phyloP scores from a whole-genome alignment of 2,329 filamentous ascomycete genomes.

The Diaporthe velutina region DNA sequence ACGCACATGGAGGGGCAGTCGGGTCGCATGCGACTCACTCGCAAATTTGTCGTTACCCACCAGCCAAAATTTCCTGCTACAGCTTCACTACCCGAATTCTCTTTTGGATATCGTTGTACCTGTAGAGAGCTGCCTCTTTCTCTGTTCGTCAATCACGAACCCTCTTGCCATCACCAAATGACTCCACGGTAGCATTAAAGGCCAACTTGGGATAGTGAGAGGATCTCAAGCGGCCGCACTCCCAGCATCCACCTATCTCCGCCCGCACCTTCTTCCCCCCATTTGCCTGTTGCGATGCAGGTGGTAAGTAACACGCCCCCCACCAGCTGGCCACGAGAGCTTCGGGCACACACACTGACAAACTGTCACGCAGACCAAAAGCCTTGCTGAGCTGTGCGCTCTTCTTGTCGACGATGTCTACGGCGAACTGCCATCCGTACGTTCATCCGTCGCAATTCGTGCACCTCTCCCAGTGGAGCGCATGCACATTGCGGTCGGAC shows the following conservation, averaged over 20 bases:
- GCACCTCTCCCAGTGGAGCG: conserved; percentile 37
- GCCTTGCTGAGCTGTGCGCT: conserved; percentile 88
- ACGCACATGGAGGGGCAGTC: conserved; percentile 15
- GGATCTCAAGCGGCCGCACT: conserved; percentile 79
- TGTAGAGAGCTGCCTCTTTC: conserved; percentile 2
- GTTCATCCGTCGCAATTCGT: conserved; percentile 49
- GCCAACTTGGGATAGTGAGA: conserved; percentile 83
- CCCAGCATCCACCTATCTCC: conserved; percentile 47
- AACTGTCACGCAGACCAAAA: conserved; percentile 67
- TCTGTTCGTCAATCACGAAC: conserved; percentile 34
- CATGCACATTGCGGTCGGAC: conserved; percentile 16
- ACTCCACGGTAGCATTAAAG: conserved; percentile 76
- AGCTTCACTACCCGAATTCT: conserved; percentile 13
- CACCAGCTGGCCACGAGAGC: conserved; percentile 31
- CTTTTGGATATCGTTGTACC: background rate
- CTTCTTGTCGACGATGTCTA: conserved; percentile 90
- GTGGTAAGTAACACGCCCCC: conserved; percentile 47
- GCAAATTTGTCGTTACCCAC: conserved; percentile 39
- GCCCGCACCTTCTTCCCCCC: conserved; percentile 30
- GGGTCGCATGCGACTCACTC: conserved; percentile 24
- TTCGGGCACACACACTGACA: conserved; percentile 6
- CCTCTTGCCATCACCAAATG: conserved; percentile 60
- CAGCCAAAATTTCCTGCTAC: conserved; percentile 36
- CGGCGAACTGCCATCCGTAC: conserved; percentile 91
- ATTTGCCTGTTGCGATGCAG: conserved; percentile 48